Base-by-base conservation (phyloP, 2,329 filamentous ascomycete genomes). In the Lachnellula hyalina region DNA sequence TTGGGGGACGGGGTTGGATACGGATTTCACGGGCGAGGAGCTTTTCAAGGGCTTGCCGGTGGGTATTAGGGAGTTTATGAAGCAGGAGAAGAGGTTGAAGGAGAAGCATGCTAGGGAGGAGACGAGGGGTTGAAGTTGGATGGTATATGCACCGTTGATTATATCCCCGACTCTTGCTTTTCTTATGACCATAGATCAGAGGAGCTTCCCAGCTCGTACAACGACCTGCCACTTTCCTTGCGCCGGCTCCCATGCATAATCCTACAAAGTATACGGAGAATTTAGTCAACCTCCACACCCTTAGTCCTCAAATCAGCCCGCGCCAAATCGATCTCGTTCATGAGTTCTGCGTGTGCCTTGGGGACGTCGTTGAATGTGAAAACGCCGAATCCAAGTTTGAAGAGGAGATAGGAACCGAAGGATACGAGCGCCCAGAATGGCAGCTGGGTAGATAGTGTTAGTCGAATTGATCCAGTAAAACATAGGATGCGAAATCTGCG, bases 331-430 rank as follows among this genome's bases (percentile, higher is more conserved):
- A 95, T 94, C 75, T 97, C 89, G 65, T 76, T 78, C 80, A 94
- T 90, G 65, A 99, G 77, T 75, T 96, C 92, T 70, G 86, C 83
- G 74, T 97, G 88, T 51, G 94, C 94, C 59, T 90, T 82, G 52
- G 93, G 92, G 48, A 95, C 90, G 73, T 97, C 92, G 78, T 96
- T 94, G 81, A 99, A 99, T 54, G 90, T 96, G 70, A 96, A 80
- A 65, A 99, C 89, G 61, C 94, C 94, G 77, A 85, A 88, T 67
- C 94, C 94, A 59, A 99, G 87, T 66, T 90, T 90, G 76, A 87
- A 90, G 61, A 99, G 86, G 19, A 99, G 86, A 74, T 91, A 92
- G 60, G 92, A 88, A 73, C 92, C 94, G 70, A 97, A 92, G 21
- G 89, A 85, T 63, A 99, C 89, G 65, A 97, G 79, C 47, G 83